Evolutionary conservation across 2,329 filamentous ascomycete species (phyloP).

Genomic region (Fusarium camptoceras): DNA sequence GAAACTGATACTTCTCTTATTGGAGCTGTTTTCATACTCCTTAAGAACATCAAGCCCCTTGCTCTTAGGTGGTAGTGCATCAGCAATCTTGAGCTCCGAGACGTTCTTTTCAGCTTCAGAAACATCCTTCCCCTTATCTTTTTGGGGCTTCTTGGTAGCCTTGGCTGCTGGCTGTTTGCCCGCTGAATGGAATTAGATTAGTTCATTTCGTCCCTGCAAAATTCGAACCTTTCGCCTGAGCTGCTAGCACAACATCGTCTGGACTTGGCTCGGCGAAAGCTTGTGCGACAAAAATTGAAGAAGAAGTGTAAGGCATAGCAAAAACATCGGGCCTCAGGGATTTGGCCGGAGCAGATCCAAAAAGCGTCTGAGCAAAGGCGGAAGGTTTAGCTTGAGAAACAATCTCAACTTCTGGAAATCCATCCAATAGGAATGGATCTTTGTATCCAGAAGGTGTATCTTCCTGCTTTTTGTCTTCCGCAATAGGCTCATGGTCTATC

Average conservation of each 20-base stretch:
- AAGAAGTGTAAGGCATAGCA: conserved; percentile 63
- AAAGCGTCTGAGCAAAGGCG: conserved; percentile 66
- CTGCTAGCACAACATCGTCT: conserved; percentile 87
- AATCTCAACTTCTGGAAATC: conserved; percentile 5
- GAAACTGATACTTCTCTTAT: conserved; percentile 88
- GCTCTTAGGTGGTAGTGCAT: conserved; percentile 69
- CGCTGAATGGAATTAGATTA: conserved; percentile 66
- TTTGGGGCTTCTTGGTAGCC: conserved; percentile 55
- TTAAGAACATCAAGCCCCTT: conserved; percentile 88
- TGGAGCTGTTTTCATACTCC: conserved; percentile 79
- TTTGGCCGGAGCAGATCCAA: conserved; percentile 57
- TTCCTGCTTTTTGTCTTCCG: background rate
- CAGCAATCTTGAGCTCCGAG: conserved; percentile 58
- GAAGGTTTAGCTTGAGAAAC: conserved; percentile 56
- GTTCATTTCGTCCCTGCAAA: conserved; percentile 62
- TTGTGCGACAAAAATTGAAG: conserved; percentile 63
- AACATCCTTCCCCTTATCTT: conserved; percentile 55
- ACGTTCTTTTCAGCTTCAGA: conserved; percentile 45
- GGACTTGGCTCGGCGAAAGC: conserved; percentile 89
- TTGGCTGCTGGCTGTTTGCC: conserved; percentile 62
- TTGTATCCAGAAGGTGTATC: background rate
- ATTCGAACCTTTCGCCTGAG: conserved; percentile 89
- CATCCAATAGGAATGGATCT: background rate
- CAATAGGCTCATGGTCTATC: background rate
- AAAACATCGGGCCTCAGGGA: conserved; percentile 50